A percentile compares a stretch with the other conserved stretches of the same genome.
These are phyloP conservation scores for Ascobolus immersus DNA, from an alignment of 495 filamentous ascomycete species.

Conservation along the genomic window DNA sequence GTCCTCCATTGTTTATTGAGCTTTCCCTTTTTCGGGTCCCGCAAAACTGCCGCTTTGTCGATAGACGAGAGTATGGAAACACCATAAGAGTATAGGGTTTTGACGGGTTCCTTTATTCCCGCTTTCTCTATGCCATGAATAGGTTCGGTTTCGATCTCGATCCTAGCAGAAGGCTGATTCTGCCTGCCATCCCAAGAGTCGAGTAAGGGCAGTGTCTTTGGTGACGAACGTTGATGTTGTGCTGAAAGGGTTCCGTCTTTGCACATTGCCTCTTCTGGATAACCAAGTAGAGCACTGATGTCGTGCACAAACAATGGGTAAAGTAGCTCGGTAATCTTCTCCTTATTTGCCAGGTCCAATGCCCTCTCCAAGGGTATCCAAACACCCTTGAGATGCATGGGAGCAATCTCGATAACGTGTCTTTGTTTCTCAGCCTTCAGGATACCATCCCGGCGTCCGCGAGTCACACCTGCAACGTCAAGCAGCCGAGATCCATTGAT, in stretches of 20 bases:
- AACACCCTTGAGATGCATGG: conserved; percentile 96
- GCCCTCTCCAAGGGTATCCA: conserved; percentile 97
- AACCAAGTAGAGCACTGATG: conserved; percentile 80
- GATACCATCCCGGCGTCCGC: conserved; percentile 84
- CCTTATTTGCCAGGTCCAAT: conserved; percentile 94
- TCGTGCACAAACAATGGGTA: conserved; percentile 97
- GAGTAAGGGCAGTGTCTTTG: too few species aligned
- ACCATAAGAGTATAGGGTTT: too few species aligned
- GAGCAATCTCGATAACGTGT: conserved; percentile 95
- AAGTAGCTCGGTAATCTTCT: conserved; percentile 87
- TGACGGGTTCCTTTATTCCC: too few species aligned
- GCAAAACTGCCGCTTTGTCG: too few species aligned
- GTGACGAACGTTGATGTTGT: too few species aligned
- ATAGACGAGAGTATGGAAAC: too few species aligned
- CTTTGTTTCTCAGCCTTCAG: conserved; percentile 91
- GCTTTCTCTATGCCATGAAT: too few species aligned
- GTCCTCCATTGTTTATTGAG: too few species aligned
- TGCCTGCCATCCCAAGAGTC: too few species aligned
- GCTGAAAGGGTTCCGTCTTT: conserved; percentile 73
- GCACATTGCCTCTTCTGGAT: conserved; percentile 62
- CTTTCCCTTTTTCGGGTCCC: too few species aligned
- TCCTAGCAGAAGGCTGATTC: too few species aligned
- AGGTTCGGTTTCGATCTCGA: too few species aligned
- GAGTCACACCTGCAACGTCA: conserved; percentile 94
- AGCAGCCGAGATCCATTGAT: conserved; percentile 94